Evolutionary conservation across 129 eudicot species (phyloP), one percentile per base, ranked within the genome.

Genomic region (Centaurea solstitialis): DNA sequence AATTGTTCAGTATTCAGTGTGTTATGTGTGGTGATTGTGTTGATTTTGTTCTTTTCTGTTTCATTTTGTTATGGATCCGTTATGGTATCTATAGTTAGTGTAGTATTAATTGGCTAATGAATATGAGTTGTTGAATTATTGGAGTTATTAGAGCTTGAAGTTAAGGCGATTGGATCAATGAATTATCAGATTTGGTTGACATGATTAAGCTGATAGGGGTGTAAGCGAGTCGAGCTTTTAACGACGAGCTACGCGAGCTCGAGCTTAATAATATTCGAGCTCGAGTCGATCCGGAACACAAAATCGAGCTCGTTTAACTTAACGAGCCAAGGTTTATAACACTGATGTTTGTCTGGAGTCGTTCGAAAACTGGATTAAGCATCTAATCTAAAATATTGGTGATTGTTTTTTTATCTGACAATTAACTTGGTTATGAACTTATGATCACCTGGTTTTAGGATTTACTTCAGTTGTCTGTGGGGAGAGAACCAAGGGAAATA

Each of bases 1-100:
- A 67, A 67, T 67, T 65, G 22, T 13, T 26, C 37, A 35, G 70
- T 76, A 33, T 76, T 20, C 62, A 76, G 23, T 76, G 23, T 76
- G 70, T 39, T 76, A 22, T 65, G n/a, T 30, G 30, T 59, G 70
- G 59, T 59, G 70, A 57, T 30, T 75, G 45, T 57, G 79, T 75
- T 75, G 18, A 20, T 57, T 26, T 37, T 57, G 30, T 59, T 5
- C 22, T 35, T 47, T 47, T 53, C 18, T 64, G 64, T 9, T 76
- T 21, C 59, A 33, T 76, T 39, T 40, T 1, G 23, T 64, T 7
- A 13, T 65, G 62, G 80, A 76, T 76, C 80, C 72, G 73, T 38
- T 66, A 41, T 40, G 24, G 20, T 66, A 18, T 40, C 15, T 77
- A 17, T 76, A 5, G 3, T 22, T 11, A 9, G 68, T 53, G 38